Base-by-base conservation (phyloP, 805 yeast genomes). In the Candida corydali region DNA sequence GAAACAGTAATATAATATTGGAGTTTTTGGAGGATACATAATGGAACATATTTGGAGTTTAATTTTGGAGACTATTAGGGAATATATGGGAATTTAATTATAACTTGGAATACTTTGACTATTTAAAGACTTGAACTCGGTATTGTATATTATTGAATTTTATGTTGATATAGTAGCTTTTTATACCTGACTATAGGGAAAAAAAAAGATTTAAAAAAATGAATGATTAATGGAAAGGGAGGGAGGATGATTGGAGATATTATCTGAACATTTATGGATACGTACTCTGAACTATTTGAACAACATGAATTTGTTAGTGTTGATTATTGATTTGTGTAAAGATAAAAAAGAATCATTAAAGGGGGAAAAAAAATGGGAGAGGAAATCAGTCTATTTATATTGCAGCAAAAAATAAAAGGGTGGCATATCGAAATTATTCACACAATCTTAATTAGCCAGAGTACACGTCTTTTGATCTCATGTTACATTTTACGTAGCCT, bases 121-220 rank as follows among this genome's bases (percentile, higher is more conserved):
- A 29, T 29, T 15, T 18, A 29, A 19, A 29, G 32, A 29, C 32
- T 29, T 29, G 32, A 29, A 12, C 32, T 29, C 32, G 30, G 4
- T 17, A 10, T 17, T 15, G 25, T 29, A 15, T 9, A 15, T 15
- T 29, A 19, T 29, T 28, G 16, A 28, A 28, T 28, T 16, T 26
- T 26, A 26, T 12, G 10, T 22, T 22, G 24, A 22, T 8, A 22
- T 22, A n/a, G n/a, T n/a, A n/a, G n/a, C n/a, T n/a, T n/a, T n/a
- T n/a, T n/a, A n/a, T n/a, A n/a, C n/a, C n/a, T 22, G 24, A 22
- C 24, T 22, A 22, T 22, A 22, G 12, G 12, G 12, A 24, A 24
- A 24, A 24, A 24, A 24, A 24, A 24, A 24, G 12, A 22, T 8
- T 22, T 22, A 10, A 22, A 22, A 22, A 22, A 8, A 10, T 9